Evolutionary conservation across 768 basidiomycete species (phyloP).

Genomic region (Brasilioporus rufonigricans): DNA sequence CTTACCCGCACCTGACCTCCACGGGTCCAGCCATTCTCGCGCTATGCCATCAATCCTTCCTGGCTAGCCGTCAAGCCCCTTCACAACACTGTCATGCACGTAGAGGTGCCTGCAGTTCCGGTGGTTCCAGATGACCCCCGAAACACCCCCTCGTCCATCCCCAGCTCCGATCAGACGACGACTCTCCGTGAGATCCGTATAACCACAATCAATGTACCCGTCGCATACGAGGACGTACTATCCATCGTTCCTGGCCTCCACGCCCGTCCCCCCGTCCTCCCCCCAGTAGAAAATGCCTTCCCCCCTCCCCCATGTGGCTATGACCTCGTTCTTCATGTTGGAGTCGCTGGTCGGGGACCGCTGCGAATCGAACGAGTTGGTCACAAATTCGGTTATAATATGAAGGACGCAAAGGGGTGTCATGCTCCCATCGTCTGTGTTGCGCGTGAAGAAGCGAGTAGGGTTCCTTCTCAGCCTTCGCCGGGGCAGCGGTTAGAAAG

Average conservation of each 20-base stretch:
- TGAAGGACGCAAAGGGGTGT: slow-evolving; percentile 61
- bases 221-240: slow-evolving; percentile 57
- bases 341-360: slow-evolving; percentile 62
- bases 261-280: slow-evolving; percentile 51
- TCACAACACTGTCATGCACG: slow-evolving; percentile 50
- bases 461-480: slow-evolving; percentile 21
- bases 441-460: slow-evolving; percentile 22
- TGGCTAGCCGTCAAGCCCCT: slow-evolving; percentile 68
- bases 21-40: slow-evolving; percentile 50
- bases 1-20: slow-evolving; percentile 17
- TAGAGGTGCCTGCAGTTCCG: slow-evolving; percentile 35
- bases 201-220: slow-evolving; percentile 55
- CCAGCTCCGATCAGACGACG: slow-evolving; percentile 6
- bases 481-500: slow-evolving; percentile 29
- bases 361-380: slow-evolving; percentile 62
- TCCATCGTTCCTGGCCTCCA: slow-evolving; percentile 56
- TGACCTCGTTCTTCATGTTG: slow-evolving; percentile 71
- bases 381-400: slow-evolving; percentile 67
- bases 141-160: neutral
- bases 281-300: slow-evolving; percentile 39
- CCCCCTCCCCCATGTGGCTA: slow-evolving; percentile 48
- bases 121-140: slow-evolving; percentile 16
- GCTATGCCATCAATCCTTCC: slow-evolving; percentile 61
- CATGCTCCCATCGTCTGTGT: slow-evolving; percentile 47
- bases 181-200: slow-evolving; percentile 51